These are phyloP conservation scores for Tubosaeta sp. DNA, from an alignment of 768 basidiomycete species.

Conservation along the genomic window DNA sequence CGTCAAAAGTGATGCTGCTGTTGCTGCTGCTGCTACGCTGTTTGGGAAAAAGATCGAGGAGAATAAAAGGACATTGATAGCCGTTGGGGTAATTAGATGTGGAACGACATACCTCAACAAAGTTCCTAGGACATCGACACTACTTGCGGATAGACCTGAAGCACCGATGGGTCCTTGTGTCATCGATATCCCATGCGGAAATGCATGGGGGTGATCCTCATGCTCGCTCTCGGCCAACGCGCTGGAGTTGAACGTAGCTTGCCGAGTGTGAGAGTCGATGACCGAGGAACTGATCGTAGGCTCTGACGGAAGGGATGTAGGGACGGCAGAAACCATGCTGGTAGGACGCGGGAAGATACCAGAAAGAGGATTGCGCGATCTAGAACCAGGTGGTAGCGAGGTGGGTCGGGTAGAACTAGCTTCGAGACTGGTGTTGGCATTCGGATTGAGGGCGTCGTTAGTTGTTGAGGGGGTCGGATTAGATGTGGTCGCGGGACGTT, in stretches of 20 bases:
- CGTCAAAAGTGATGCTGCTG: slow-evolving; percentile 78
- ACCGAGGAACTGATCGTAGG: slow-evolving; percentile 1
- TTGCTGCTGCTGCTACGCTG: slow-evolving; percentile 90
- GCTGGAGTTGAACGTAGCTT: neutral
- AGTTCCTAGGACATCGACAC: slow-evolving; percentile 82
- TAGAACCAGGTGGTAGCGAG: slow-evolving; percentile 26
- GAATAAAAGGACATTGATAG: neutral
- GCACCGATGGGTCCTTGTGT: slow-evolving; percentile 26
- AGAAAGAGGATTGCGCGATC: slow-evolving; percentile 33
- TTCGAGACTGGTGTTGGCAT: slow-evolving; percentile 5
- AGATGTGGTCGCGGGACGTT: slow-evolving; percentile 17
- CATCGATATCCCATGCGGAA: slow-evolving; percentile 23
- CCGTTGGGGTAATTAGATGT: neutral
- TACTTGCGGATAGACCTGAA: slow-evolving; percentile 56
- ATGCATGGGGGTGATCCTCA: slow-evolving; percentile 8
- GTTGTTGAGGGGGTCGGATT: slow-evolving; percentile 6
- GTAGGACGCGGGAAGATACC: slow-evolving; percentile 36
- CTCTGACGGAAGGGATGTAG: slow-evolving; percentile 8
- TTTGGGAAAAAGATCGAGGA: neutral
- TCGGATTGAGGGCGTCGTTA: slow-evolving; percentile 5
- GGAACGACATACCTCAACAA: slow-evolving; percentile 56
- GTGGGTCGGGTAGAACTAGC: slow-evolving; percentile 13
- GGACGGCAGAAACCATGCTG: slow-evolving; percentile 28
- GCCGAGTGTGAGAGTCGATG: slow-evolving; percentile 4
- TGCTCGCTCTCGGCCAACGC: slow-evolving; percentile 8